phyloP scores from a whole-genome alignment of 495 filamentous ascomycete genomes.

The Staphylotrichum tortipilum region DNA sequence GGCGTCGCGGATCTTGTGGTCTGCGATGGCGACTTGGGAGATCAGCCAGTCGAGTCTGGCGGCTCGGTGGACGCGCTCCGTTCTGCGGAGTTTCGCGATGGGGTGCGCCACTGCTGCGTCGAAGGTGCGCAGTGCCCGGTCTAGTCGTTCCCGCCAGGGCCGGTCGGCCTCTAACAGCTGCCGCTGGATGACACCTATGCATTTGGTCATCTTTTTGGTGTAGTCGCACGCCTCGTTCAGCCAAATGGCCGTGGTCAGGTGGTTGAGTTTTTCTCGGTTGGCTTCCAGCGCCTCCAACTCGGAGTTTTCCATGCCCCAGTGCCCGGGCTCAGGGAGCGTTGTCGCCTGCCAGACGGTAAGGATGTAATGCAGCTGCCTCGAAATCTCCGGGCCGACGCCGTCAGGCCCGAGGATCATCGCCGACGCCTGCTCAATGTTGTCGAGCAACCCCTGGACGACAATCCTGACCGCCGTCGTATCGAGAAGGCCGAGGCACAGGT shows the following conservation, averaged over 20 bases:
- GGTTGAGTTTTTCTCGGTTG: neutral
- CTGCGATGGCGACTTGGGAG: neutral
- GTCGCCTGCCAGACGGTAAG: conserved; percentile 6
- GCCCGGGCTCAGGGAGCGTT: neutral
- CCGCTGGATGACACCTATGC: neutral
- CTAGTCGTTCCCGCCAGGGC: neutral
- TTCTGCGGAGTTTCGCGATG: neutral
- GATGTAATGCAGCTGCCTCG: conserved; percentile 8
- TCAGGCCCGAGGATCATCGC: conserved; percentile 9
- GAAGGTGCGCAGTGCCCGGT: neutral
- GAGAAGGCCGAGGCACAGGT: conserved; percentile 19
- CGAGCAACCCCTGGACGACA: conserved; percentile 21
- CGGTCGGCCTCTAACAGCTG: neutral
- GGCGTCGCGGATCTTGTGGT: neutral
- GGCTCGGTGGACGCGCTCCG: neutral
- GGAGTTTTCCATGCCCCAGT: too few relatives aligned
- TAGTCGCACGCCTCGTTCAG: conserved; percentile 4
- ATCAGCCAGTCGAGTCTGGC: conserved; percentile 6
- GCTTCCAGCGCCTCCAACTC: neutral
- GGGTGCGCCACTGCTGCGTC: neutral
- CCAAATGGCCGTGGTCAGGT: conserved; percentile 13
- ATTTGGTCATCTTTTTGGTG: neutral
- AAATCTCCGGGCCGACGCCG: neutral
- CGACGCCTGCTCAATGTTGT: conserved; percentile 16
- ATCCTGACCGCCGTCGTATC: conserved; percentile 22